These are phyloP conservation scores for Thielaviopsis euricoi DNA, from an alignment of 2,329 filamentous ascomycete species.

Conservation along the genomic window DNA sequence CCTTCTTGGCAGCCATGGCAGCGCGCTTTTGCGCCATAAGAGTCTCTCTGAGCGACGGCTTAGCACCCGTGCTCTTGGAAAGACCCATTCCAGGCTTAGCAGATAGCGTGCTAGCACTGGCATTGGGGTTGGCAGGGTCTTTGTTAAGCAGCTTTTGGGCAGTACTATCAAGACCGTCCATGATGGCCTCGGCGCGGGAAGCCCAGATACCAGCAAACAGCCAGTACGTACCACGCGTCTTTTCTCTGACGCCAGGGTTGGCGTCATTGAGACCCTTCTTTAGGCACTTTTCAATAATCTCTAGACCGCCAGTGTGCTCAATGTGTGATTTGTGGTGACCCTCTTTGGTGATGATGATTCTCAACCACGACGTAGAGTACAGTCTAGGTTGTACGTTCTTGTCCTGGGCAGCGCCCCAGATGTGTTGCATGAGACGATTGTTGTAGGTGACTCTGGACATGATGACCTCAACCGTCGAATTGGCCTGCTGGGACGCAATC, in stretches of 20 bases:
- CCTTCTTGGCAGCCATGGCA: slow-evolving; percentile 29
- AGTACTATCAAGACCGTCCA: slow-evolving; percentile 60
- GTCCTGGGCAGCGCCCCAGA: slow-evolving; percentile 69
- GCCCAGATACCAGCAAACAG: slow-evolving; percentile 64
- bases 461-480: slow-evolving; percentile 63
- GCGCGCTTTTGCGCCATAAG: slow-evolving; percentile 70
- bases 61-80: slow-evolving; percentile 44
- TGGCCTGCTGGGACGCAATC: slow-evolving; percentile 73
- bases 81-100: slow-evolving; percentile 41
- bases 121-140: slow-evolving; percentile 67
- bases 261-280: slow-evolving; percentile 78
- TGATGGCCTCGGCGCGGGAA: slow-evolving; percentile 58
- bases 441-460: slow-evolving; percentile 68
- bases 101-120: slow-evolving; percentile 30
- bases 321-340: slow-evolving; percentile 62
- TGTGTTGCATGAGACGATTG: slow-evolving; percentile 66
- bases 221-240: slow-evolving; percentile 78
- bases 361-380: slow-evolving; percentile 69
- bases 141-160: slow-evolving; percentile 69
- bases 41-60: slow-evolving; percentile 60
- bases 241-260: slow-evolving; percentile 79
- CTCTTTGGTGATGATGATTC: slow-evolving; percentile 65
- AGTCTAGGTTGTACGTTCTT: slow-evolving; percentile 81
- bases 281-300: slow-evolving; percentile 73
- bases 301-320: slow-evolving; percentile 70